Conservation (phyloP, 1,284 basidiomycete genomes). For the Afroboletus lepidellus region DNA sequence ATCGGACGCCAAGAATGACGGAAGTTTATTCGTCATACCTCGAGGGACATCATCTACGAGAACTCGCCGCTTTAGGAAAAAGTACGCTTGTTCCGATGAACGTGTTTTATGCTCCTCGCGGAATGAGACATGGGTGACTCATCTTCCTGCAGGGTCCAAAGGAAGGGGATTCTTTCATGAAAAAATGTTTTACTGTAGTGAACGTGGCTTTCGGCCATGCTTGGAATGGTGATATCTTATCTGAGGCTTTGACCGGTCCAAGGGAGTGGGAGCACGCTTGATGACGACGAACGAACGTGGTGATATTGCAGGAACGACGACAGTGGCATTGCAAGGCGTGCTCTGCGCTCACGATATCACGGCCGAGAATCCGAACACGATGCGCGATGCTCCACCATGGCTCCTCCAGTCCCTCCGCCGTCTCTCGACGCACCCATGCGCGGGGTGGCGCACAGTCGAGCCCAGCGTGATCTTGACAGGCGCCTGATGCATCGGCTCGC, state of each 20-base stretch:
- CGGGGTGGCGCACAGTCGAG: not conserved
- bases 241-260: not conserved
- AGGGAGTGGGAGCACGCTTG: not conserved
- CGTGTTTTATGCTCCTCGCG: constrained; percentile 8
- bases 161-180: not conserved
- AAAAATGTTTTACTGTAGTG: constrained; percentile 2
- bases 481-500: too few species aligned
- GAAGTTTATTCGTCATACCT: constrained; percentile 9
- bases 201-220: not conserved
- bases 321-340: not conserved
- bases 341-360: not conserved
- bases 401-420: too few species aligned
- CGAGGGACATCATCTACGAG: not conserved
- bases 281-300: not conserved
- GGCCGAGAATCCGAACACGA: not conserved
- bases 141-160: constrained; percentile 5
- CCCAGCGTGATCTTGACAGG: too few species aligned
- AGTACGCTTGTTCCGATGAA: constrained; percentile 3
- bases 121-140: constrained; percentile 1
- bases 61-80: constrained; percentile 2
- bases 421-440: not conserved
- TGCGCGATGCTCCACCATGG: not conserved
- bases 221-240: not conserved
- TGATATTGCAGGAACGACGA: not conserved
- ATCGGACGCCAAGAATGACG: not conserved